Conservation (phyloP, 2,329 filamentous ascomycete genomes). For the Colletotrichum musicola region DNA sequence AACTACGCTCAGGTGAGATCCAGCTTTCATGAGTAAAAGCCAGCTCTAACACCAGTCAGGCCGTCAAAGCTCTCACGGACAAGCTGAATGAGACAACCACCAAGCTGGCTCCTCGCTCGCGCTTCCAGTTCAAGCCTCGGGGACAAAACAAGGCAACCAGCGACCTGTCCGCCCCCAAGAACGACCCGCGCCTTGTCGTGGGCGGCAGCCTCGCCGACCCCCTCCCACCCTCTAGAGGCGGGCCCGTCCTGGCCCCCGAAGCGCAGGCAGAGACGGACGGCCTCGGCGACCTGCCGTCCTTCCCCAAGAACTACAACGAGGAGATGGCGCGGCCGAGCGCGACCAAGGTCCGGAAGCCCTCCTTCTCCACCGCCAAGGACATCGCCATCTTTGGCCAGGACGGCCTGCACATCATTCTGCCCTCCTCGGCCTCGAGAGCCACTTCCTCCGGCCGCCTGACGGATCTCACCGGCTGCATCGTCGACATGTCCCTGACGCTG, state of each 20-base stretch:
- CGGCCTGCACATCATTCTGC: constrained; percentile 81
- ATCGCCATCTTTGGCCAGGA: constrained; percentile 76
- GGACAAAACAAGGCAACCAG: constrained; percentile 39
- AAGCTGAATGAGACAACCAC: constrained; percentile 79
- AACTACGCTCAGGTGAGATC: constrained; percentile 80
- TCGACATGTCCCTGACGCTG: constrained; percentile 82
- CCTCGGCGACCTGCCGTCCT: constrained; percentile 53
- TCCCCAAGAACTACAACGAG: constrained; percentile 67
- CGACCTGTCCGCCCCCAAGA: constrained; percentile 54
- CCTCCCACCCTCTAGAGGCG: constrained; percentile 39
- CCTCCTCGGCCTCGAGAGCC: constrained; percentile 76
- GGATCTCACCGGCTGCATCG: constrained; percentile 76
- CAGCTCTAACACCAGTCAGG: constrained; percentile 55
- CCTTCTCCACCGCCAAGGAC: constrained; percentile 71
- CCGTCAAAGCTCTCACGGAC: constrained; percentile 84
- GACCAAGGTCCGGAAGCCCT: constrained; percentile 67
- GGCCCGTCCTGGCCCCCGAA: constrained; percentile 38
- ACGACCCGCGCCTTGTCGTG: constrained; percentile 57
- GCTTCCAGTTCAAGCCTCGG: constrained; percentile 81
- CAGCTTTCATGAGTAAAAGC: background rate
- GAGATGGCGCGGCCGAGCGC: constrained; percentile 59
- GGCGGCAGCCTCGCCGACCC: constrained; percentile 26
- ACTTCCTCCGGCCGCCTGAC: constrained; percentile 81
- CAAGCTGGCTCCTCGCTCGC: constrained; percentile 78
- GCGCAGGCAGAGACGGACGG: constrained; percentile 49